A percentile compares a stretch with the other conserved stretches of the same genome.
Conservation (phyloP, 2,329 filamentous ascomycete species). For the Westerdykella ornata region DNA sequence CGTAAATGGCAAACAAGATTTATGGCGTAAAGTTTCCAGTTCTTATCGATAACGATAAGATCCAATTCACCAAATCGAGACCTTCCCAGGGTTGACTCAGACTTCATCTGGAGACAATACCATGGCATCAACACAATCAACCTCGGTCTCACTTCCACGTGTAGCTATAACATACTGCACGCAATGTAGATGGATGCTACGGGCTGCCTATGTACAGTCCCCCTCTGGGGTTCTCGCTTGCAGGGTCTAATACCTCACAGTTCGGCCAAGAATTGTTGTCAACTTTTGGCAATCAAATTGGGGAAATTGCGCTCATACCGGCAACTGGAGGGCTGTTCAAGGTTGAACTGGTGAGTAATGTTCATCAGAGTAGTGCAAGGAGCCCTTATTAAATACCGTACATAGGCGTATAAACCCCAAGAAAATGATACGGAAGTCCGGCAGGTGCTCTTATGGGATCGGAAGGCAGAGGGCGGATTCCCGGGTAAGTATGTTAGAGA, state of each 20-base stretch:
- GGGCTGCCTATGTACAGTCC: conserved; percentile 69
- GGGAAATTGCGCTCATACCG: conserved; percentile 82
- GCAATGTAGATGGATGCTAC: conserved; percentile 86
- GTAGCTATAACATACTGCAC: conserved; percentile 89
- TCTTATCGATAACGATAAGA: neutral
- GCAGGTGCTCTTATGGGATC: conserved; percentile 71
- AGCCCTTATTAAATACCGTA: neutral
- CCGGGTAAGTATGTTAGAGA: conserved; percentile 49
- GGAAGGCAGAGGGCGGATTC: conserved; percentile 80
- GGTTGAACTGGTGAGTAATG: conserved; percentile 52
- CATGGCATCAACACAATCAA: conserved; percentile 22
- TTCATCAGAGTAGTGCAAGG: neutral
- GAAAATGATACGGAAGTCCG: conserved; percentile 23
- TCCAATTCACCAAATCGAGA: neutral
- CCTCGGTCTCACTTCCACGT: conserved; percentile 52
- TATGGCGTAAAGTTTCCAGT: neutral
- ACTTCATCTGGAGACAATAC: conserved; percentile 1
- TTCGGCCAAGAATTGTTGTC: conserved; percentile 93
- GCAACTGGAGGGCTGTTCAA: conserved; percentile 77
- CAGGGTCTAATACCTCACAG: conserved; percentile 41
- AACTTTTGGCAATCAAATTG: conserved; percentile 76
- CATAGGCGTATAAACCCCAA: neutral
- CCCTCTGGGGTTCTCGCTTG: neutral
- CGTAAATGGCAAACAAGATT: too few species aligned
- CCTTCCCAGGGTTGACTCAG: too few species aligned